Conservation (phyloP, 2,329 filamentous ascomycete species). For the Blumeria hordei region DNA sequence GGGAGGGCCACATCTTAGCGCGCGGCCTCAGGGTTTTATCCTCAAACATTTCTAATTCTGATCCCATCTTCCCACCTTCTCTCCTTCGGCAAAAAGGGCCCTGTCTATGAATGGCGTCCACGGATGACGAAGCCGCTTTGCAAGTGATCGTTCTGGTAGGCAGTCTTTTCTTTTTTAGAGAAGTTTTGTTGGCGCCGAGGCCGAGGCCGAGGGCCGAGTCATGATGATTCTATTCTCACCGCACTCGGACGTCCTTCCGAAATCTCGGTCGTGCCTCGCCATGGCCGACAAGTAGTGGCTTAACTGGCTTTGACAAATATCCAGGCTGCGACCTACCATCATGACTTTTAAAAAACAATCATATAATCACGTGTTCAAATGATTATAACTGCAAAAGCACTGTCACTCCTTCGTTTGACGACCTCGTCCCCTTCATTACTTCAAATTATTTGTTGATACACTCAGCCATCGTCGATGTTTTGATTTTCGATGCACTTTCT, state of each 20-base stretch:
- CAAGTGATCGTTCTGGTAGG: constrained; percentile 56
- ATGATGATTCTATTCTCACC: background rate
- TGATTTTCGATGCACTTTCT: background rate
- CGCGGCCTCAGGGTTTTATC: too few relatives aligned
- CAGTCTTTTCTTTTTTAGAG: constrained; percentile 6
- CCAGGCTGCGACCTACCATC: background rate
- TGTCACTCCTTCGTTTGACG: background rate
- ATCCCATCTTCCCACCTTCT: too few relatives aligned
- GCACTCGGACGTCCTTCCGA: background rate
- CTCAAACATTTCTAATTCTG: too few relatives aligned
- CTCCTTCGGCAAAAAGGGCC: too few relatives aligned
- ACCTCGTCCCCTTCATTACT: background rate
- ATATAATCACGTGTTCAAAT: background rate
- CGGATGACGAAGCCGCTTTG: constrained; percentile 20
- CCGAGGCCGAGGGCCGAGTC: background rate
- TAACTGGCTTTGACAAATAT: background rate
- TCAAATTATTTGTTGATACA: background rate
- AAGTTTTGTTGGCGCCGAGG: background rate
- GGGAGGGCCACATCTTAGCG: too few relatives aligned
- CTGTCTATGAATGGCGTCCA: constrained; percentile 3
- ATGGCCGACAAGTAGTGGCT: background rate
- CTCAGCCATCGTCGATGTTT: background rate
- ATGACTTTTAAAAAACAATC: background rate
- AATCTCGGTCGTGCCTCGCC: background rate
- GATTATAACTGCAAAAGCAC: background rate